Evolutionary conservation across 495 filamentous ascomycete species (phyloP), one percentile per base, ranked within the genome.

Genomic region (Chaetomium cochliodes): DNA sequence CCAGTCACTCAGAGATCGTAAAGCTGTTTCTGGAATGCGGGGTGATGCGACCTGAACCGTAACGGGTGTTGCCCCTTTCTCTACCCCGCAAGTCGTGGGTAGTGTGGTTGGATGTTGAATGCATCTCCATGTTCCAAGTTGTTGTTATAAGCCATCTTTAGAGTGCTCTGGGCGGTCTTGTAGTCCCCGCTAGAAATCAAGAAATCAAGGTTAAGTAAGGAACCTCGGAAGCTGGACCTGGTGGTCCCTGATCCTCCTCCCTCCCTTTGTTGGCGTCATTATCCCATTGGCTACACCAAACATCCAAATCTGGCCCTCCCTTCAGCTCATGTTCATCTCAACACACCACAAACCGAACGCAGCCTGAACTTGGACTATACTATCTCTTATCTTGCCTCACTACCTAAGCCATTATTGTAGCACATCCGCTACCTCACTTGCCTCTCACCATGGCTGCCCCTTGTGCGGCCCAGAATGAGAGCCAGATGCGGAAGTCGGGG

Each of bases 401-500:
- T 50, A 8, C 12, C 0, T 3, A 52, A 16, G 13, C 2, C 50
- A 52, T 52, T 25, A 0, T 13, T 26, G 12, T 16, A 15, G 12
- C 47, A 50, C 8, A 30, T 30, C 28, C 28, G 2, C 28, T 6
- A 30, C 28, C 28, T 30, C 28, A 30, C 15, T 20, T 25, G 52
- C 18, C 16, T 33, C 28, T 23, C 44, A 37, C 58, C 9, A 60
- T 60, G 58, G n/a, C 58, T 9, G 20, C 8, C 25, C 58, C 37
- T 13, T 61, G 65, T 57, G 58, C 69, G 39, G 65, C 66, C 12
- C 66, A 70, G 54, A 56, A 61, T 22, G 58, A 68, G 37, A 68
- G 68, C 69, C 65, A 65, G 15, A 68, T 73, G 71, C 70, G 76
- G 39, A 63, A 28, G 42, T 65, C 65, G 7, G 58, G 66, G 15